Percentiles rank a stretch among this genome's conserved stretches.
These are phyloP conservation scores for Castanea sativa DNA, from an alignment of 306 rosid species.

Conservation along the genomic window DNA sequence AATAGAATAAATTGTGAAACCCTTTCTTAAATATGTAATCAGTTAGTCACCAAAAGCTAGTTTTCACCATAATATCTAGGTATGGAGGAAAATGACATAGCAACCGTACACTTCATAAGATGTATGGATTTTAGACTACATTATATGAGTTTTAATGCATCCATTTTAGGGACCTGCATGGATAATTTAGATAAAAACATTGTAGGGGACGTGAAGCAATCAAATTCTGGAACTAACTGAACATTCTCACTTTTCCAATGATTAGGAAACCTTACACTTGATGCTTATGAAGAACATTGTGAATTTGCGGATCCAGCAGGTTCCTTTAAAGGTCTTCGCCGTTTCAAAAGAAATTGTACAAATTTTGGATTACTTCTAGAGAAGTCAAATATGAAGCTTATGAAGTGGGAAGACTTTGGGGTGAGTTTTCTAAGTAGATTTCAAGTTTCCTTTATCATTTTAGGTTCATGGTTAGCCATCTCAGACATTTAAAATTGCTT, in stretches of 20 bases:
- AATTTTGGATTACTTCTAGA: slow-evolving; percentile 84
- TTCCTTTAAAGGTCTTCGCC: slow-evolving; percentile 84
- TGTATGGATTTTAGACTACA: neutral
- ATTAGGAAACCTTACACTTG: slow-evolving; percentile 76
- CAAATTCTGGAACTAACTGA: slow-evolving; percentile 5
- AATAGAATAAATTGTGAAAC: neutral
- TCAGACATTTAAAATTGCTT: neutral
- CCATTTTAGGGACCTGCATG: neutral
- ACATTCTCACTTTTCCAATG: slow-evolving; percentile 2
- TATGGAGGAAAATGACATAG: neutral
- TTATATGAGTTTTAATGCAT: neutral
- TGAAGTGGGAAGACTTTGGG: slow-evolving; percentile 92
- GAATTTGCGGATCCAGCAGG: slow-evolving; percentile 98
- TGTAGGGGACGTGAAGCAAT: neutral
- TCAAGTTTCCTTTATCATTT: neutral
- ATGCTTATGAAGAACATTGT: slow-evolving; percentile 86
- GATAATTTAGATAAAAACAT: neutral
- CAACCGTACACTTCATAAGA: neutral
- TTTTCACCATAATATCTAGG: neutral
- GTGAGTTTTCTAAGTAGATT: slow-evolving; percentile 30
- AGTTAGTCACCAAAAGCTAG: neutral
- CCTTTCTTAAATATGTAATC: neutral
- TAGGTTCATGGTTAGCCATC: neutral
- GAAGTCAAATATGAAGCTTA: slow-evolving; percentile 82
- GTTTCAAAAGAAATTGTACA: slow-evolving; percentile 93